These are phyloP conservation scores for Sporobolomyces pararoseus DNA, from an alignment of 768 basidiomycete genomes.

Conservation along the genomic window DNA sequence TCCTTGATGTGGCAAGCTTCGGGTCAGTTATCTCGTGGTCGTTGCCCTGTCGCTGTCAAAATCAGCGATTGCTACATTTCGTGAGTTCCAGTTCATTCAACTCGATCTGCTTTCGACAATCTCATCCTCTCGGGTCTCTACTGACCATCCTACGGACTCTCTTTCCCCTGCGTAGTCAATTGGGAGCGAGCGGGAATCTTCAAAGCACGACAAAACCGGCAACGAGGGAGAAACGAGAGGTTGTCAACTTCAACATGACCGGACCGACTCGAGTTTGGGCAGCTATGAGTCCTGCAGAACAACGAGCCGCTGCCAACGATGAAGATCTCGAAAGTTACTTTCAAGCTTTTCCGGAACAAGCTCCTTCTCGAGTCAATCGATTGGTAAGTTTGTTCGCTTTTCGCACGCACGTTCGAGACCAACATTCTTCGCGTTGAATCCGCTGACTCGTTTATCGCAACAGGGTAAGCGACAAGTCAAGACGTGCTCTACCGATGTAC, in stretches of 20 bases:
- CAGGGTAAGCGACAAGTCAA: conserved; percentile 23
- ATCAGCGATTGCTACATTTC: conserved; percentile 14
- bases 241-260: not conserved
- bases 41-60: not conserved
- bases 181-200: conserved; percentile 16
- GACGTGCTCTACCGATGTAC: not conserved
- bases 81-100: not conserved
- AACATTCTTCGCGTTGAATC: too few relatives aligned
- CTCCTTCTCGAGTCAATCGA: not conserved
- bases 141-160: not conserved
- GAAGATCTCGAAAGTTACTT: conserved; percentile 32
- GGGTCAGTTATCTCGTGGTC: not conserved
- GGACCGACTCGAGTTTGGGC: too few relatives aligned
- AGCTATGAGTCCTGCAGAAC: not conserved
- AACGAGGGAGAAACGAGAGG: not conserved
- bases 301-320: conserved; percentile 8
- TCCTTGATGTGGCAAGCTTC: conserved; percentile 22
- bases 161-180: not conserved
- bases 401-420: too few relatives aligned
- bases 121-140: too few relatives aligned
- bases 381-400: conserved; percentile 6
- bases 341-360: conserved; percentile 29
- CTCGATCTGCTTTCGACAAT: not conserved
- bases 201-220: conserved; percentile 14
- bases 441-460: too few relatives aligned